These are phyloP conservation scores for Sugiyamaella floridensis DNA, from an alignment of 805 yeast species.

Conservation along the genomic window DNA sequence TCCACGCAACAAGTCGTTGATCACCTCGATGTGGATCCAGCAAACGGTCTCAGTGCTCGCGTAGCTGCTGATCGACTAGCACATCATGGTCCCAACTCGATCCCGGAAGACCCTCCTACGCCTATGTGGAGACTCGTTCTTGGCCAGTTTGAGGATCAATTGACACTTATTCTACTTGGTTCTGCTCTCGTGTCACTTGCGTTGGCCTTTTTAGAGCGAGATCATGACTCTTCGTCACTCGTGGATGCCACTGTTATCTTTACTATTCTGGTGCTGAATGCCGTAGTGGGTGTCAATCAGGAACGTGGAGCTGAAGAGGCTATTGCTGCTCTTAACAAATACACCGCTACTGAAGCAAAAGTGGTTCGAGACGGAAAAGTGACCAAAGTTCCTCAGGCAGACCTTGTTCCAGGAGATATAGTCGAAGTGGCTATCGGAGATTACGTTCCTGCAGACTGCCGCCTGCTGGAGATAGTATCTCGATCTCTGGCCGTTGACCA, in stretches of 20 bases:
- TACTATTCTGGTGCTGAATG: constrained; percentile 77
- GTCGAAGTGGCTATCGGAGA: constrained; percentile 85
- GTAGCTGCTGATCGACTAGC: constrained; percentile 16
- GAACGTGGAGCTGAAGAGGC: constrained; percentile 93
- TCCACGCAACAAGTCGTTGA: constrained; percentile 11
- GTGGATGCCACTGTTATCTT: constrained; percentile 48
- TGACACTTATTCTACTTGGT: constrained; percentile 77
- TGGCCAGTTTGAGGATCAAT: constrained; percentile 63
- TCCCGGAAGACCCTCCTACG: constrained; percentile 34
- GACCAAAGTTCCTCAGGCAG: constrained; percentile 69
- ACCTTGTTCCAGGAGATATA: constrained; percentile 81
- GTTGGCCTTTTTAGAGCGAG: constrained; percentile 92
- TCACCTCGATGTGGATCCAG: constrained; percentile 15
- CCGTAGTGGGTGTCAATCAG: constrained; percentile 91
- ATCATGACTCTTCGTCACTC: constrained; percentile 51
- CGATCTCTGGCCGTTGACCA: constrained; percentile 78
- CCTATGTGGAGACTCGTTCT: constrained; percentile 32
- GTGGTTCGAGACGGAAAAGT: constrained; percentile 73
- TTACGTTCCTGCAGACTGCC: constrained; percentile 86
- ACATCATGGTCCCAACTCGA: constrained; percentile 20
- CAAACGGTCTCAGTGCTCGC: constrained; percentile 18
- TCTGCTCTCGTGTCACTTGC: constrained; percentile 78
- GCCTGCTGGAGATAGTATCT: constrained; percentile 59
- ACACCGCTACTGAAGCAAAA: constrained; percentile 90
- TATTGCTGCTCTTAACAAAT: constrained; percentile 77